Evolutionary conservation across 768 basidiomycete genomes (phyloP), one percentile per base, ranked within the genome.

Genomic region (Amanita inopinata): DNA sequence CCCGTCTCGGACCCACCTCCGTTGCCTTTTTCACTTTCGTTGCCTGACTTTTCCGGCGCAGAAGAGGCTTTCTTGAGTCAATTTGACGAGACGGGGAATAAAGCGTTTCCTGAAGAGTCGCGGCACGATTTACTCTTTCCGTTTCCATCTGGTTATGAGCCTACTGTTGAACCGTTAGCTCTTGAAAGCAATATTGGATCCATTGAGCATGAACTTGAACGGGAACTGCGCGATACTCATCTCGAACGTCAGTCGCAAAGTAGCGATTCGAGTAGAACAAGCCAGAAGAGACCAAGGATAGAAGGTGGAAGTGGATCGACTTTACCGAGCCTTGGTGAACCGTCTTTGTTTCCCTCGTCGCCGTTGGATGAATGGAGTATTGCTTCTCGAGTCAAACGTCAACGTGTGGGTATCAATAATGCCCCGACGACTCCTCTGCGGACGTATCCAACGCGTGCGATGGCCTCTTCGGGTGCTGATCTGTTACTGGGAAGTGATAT

Each of bases 31-130:
- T 42, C 40, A 15, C 20, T 42, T 3, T 9, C 41, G n/a, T 4
- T 42, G 0, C 33, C 33, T 0, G 41, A 33, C 2, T 23, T 42
- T 20, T 23, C 41, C 4, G 27, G 19, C 9, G 41, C 41, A 2
- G 41, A 42, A 25, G 41, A 42, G 9, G 41, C 41, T 2, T 42
- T 42, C 15, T 23, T 42, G 22, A 33, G 30, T 7, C 41, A 42
- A 5, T 25, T 42, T 11, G 6, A 42, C 23, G 32, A 33, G 15
- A 7, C 33, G 3, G n/a, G 15, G 7, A 4, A 10, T 9, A 15
- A 40, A 18, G 14, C 25, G 15, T 8, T 40, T n/a, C 7, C 14
- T 17, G 38, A 8, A 28, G 37, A 27, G 20, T 14, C 11, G 15
- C 24, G 15, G 15, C 37, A 25, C 12, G 38, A 19, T 14, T 10